A percentile compares a stretch with the other conserved stretches of the same genome.
These are phyloP conservation scores for Linum trigynum DNA, from an alignment of 345 rosid genomes.

Conservation along the genomic window DNA sequence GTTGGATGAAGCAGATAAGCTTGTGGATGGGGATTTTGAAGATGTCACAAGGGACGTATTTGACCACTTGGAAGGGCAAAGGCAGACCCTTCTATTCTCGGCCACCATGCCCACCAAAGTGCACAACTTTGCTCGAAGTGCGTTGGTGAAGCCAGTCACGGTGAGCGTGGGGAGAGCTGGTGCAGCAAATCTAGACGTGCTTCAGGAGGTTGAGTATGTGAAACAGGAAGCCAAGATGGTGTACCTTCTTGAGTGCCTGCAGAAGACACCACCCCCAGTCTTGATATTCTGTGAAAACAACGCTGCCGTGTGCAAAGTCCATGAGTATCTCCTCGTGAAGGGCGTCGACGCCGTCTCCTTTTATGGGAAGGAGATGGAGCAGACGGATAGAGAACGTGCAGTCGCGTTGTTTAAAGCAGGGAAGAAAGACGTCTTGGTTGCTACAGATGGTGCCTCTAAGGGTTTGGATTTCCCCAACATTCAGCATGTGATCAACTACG, in stretches of 20 bases:
- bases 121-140: constrained; percentile 83
- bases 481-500: constrained; percentile 85
- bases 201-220: constrained; percentile 93
- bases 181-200: constrained; percentile 94
- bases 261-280: constrained; percentile 93
- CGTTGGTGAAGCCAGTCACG: constrained; percentile 74
- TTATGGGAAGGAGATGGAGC: constrained; percentile 82
- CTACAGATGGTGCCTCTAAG: constrained; percentile 89
- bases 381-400: constrained; percentile 87
- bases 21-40: constrained; percentile 93
- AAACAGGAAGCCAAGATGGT: constrained; percentile 94
- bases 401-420: constrained; percentile 79
- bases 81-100: constrained; percentile 84
- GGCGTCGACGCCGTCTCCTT: constrained; percentile 95
- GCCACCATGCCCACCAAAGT: constrained; percentile 96
- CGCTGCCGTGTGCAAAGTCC: constrained; percentile 87
- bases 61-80: constrained; percentile 82
- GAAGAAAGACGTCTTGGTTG: constrained; percentile 80
- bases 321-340: constrained; percentile 80
- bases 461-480: constrained; percentile 91
- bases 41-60: constrained; percentile 94
- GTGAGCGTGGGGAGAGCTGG: constrained; percentile 94
- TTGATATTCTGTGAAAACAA: constrained; percentile 90
- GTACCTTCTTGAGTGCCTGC: constrained; percentile 84
- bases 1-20: constrained; percentile 87